phyloP scores from a whole-genome alignment of 495 filamentous ascomycete genomes.

The Glonium stellatum region DNA sequence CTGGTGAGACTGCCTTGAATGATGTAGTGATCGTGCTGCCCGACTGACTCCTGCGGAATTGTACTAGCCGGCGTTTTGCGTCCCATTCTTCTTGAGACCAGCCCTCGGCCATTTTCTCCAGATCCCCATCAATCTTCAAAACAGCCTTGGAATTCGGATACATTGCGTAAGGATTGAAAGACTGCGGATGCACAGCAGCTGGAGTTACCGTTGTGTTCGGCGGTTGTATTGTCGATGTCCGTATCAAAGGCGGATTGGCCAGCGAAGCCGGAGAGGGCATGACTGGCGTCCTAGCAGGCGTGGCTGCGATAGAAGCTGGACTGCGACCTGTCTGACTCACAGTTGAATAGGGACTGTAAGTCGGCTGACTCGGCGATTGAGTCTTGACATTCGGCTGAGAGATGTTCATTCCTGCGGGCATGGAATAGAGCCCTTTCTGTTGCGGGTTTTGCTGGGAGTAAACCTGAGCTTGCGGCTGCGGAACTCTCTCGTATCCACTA shows the following conservation, averaged over 20 bases:
- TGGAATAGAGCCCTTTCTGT: conserved; percentile 12
- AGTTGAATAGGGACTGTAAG: conserved; percentile 38
- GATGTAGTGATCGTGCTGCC: conserved; percentile 38
- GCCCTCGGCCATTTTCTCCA: conserved; percentile 66
- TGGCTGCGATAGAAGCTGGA: conserved; percentile 32
- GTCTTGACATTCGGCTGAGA: conserved; percentile 24
- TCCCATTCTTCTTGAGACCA: conserved; percentile 78
- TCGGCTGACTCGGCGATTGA: conserved; percentile 14
- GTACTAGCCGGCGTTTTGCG: conserved; percentile 70
- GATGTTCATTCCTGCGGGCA: conserved; percentile 17
- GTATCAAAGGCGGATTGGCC: conserved; percentile 62
- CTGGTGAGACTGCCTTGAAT: conserved; percentile 35
- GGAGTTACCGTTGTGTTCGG: conserved; percentile 42
- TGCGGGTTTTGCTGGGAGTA: conserved; percentile 17
- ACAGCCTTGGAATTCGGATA: conserved; percentile 76
- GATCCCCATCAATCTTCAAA: conserved; percentile 76
- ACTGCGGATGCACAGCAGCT: conserved; percentile 22
- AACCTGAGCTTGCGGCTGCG: conserved; percentile 14
- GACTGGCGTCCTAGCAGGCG: conserved; percentile 37
- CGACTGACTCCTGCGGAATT: conserved; percentile 70
- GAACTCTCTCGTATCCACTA: conserved; percentile 22
- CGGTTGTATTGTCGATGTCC: conserved; percentile 74
- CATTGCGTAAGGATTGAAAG: conserved; percentile 74
- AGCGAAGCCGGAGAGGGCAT: conserved; percentile 41
- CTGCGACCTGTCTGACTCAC: conserved; percentile 33